phyloP scores from a whole-genome alignment of 1,139 yeast genomes.

The Magnusiomyces fungicola region DNA sequence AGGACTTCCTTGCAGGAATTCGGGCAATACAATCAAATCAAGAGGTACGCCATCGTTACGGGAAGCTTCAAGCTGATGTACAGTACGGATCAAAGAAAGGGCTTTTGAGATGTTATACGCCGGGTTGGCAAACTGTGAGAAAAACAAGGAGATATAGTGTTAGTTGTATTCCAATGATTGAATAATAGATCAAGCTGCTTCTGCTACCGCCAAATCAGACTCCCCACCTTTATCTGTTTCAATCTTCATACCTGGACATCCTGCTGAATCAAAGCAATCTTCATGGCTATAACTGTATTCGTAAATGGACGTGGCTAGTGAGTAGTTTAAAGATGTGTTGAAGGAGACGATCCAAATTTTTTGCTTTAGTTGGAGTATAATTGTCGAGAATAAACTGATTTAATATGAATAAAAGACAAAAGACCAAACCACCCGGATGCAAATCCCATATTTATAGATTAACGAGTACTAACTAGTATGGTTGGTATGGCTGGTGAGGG shows the following conservation, averaged over 20 bases:
- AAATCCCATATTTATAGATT: no score
- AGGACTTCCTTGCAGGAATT: conserved; percentile 15
- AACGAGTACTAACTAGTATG: no score
- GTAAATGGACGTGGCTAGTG: no score
- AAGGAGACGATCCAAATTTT: no score
- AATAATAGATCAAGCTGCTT: background rate
- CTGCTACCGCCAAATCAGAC: background rate
- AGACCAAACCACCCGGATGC: no score
- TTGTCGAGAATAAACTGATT: no score
- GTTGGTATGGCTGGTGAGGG: no score
- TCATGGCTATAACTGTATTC: conserved; percentile 3
- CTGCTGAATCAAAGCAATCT: conserved; percentile 6
- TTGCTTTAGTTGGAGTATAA: no score
- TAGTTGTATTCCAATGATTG: background rate
- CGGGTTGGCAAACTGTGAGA: conserved; percentile 5
- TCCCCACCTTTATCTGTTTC: background rate
- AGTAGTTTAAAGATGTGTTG: no score
- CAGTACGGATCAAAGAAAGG: conserved; percentile 4
- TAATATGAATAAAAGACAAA: no score
- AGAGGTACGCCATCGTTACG: background rate
- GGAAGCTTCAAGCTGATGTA: background rate
- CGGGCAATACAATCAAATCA: conserved; percentile 15
- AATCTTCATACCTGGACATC: conserved; percentile 1
- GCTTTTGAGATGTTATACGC: conserved; percentile 11
- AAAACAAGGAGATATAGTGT: background rate